Evolutionary conservation across 768 basidiomycete genomes (phyloP), one percentile per base, ranked within the genome.

Genomic region (Infundibulicybe gibba): DNA sequence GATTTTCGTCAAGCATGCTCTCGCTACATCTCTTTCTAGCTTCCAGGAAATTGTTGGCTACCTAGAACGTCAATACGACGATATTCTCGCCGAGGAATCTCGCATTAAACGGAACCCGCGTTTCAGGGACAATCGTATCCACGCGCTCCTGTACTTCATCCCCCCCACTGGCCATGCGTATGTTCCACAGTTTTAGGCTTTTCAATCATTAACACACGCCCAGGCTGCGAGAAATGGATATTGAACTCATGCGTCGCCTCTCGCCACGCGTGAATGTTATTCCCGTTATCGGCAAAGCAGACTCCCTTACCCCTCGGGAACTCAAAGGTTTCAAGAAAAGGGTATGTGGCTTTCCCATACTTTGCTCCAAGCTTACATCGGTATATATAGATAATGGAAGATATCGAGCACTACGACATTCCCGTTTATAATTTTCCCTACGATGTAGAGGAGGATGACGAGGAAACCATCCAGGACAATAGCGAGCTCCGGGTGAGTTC

Each of bases 401-500:
- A 99, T 63, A 99, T 99, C 56, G 95, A 97, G 60, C 81, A 98
- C 73, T 97, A 97, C 61, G 87, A 88, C 54, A 98, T 99, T 56
- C 97, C 97, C 4, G 87, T 98, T 34, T 98, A 98, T 77, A 98
- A 98, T 73, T 99, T 99, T 79, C 97, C 97, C 0, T 99, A 97
- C 64, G 97, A 98, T 56, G 86, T 95, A 6, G 97, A 99, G 66
- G 97, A 99, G 66, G 97, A 99, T 61, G 97, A 99, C 61, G 94
- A 97, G 61, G 97, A 98, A 60, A 99, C 97, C 3, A 91, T 99
- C 49, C 85, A 87, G 59, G 97, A 99, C 65, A 99, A 98, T 71
- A 88, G 88, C 58, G 94, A 97, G 66, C 83, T 99, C 44, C 78
- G 95, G 44, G 91, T 90, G 61, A 51, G 80, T 65, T 31, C 32